Conservation (phyloP, 1,139 yeast species). For the Candida neerlandica region DNA sequence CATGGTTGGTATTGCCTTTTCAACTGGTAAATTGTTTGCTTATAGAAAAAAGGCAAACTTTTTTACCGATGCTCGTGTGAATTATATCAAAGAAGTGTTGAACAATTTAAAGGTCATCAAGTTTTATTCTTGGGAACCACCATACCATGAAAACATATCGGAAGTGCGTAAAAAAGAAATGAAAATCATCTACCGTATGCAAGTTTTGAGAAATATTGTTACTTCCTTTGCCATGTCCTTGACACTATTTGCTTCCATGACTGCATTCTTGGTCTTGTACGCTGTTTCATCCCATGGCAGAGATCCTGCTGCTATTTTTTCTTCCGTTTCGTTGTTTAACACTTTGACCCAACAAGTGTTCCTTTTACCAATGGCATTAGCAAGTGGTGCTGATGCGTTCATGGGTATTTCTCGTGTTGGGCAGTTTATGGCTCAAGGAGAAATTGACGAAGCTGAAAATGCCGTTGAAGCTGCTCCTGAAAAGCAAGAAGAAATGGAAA, state of each 20-base stretch:
- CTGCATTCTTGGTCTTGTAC: slow-evolving; percentile 71
- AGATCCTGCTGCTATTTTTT: slow-evolving; percentile 72
- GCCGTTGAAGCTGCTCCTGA: slow-evolving; percentile 29
- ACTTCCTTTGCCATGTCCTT: slow-evolving; percentile 61
- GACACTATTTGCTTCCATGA: slow-evolving; percentile 69
- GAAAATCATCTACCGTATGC: slow-evolving; percentile 50
- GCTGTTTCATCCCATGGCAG: slow-evolving; percentile 46
- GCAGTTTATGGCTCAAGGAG: slow-evolving; percentile 44
- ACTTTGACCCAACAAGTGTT: slow-evolving; percentile 54
- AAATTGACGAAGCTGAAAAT: slow-evolving; percentile 20
- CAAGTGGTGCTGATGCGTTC: slow-evolving; percentile 69
- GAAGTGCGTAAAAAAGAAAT: slow-evolving; percentile 53
- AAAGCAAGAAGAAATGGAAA: slow-evolving; percentile 22
- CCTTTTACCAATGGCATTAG: slow-evolving; percentile 71
- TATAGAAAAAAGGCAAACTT: slow-evolving; percentile 30
- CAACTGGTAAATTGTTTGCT: slow-evolving; percentile 29
- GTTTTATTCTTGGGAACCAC: slow-evolving; percentile 67
- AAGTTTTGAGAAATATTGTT: slow-evolving; percentile 57
- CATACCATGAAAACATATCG: slow-evolving; percentile 51
- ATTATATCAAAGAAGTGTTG: slow-evolving; percentile 38
- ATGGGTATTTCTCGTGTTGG: slow-evolving; percentile 65
- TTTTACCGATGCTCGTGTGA: slow-evolving; percentile 37
- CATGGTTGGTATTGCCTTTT: slow-evolving; percentile 24
- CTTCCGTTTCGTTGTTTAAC: slow-evolving; percentile 77
- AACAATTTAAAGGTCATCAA: slow-evolving; percentile 40